These are phyloP conservation scores for Combretum micranthum DNA, from an alignment of 345 rosid genomes.

Conservation along the genomic window DNA sequence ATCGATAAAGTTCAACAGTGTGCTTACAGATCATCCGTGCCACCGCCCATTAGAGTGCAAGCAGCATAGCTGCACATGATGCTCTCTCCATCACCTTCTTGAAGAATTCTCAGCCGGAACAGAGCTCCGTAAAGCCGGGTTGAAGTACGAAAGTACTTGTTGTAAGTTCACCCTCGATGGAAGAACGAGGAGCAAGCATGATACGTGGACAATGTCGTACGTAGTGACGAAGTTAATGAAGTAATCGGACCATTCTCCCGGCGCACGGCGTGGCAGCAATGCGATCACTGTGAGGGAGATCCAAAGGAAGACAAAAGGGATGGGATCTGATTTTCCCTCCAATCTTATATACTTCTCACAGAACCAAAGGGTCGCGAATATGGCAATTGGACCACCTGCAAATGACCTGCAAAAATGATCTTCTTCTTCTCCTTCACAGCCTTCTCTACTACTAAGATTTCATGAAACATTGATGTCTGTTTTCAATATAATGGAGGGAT, in stretches of 20 bases:
- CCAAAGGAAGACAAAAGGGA: conserved; percentile 68
- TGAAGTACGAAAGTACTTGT: conserved; percentile 20
- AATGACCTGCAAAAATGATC: conserved; percentile 81
- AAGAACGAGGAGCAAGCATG: conserved; percentile 44
- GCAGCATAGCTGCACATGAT: conserved; percentile 51
- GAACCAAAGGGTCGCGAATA: conserved; percentile 60
- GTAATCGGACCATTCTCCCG: conserved; percentile 64
- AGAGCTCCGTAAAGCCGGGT: conserved; percentile 8
- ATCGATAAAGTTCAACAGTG: conserved; percentile 44
- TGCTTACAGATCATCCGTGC: conserved; percentile 47
- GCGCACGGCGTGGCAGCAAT: conserved; percentile 54
- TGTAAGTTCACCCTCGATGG: conserved; percentile 18
- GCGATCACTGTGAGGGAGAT: conserved; percentile 64
- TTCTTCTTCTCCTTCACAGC: conserved; percentile 25
- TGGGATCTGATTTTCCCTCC: background rate
- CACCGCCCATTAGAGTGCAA: conserved; percentile 49
- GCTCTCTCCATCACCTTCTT: conserved; percentile 43
- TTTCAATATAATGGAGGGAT: background rate
- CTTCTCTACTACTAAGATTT: conserved; percentile 22
- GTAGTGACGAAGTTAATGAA: conserved; percentile 57
- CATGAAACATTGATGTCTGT: background rate
- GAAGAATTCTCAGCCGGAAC: background rate
- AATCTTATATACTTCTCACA: conserved; percentile 25
- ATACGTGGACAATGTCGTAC: conserved; percentile 64
- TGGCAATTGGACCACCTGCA: conserved; percentile 68